These are phyloP conservation scores for Candida sakaeoensis DNA, from an alignment of 805 yeast genomes.

Conservation along the genomic window DNA sequence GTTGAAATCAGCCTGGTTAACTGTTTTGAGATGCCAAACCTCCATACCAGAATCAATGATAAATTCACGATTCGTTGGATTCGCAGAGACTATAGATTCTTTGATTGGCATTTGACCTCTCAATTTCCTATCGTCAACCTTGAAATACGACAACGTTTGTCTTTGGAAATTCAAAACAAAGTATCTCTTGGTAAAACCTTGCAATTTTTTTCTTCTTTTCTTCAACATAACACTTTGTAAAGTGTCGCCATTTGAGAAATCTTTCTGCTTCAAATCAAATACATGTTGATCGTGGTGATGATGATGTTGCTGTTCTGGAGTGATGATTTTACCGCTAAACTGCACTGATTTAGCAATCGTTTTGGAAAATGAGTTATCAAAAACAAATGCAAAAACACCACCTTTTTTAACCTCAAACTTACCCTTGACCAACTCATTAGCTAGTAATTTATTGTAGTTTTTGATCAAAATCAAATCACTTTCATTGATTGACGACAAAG, in stretches of 20 bases:
- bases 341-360: conserved; percentile 77
- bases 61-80: conserved; percentile 60
- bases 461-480: conserved; percentile 51
- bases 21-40: conserved; percentile 82
- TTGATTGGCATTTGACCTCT: conserved; percentile 91
- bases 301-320: conserved; percentile 1
- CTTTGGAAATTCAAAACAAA: conserved; percentile 79
- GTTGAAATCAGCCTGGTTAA: conserved; percentile 60
- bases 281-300: conserved; percentile 7
- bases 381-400: conserved; percentile 81
- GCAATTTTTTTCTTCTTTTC: conserved; percentile 74
- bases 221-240: conserved; percentile 78
- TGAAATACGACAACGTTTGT: conserved; percentile 81
- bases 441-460: conserved; percentile 50
- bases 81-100: conserved; percentile 79
- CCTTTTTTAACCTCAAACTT: conserved; percentile 53
- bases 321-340: conserved; percentile 43
- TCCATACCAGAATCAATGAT: conserved; percentile 94
- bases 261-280: conserved; percentile 6
- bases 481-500: conserved; percentile 37
- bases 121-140: conserved; percentile 64
- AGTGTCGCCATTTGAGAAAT: conserved; percentile 56
- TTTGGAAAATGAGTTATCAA: conserved; percentile 89
- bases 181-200: conserved; percentile 82
- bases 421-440: conserved; percentile 61